A percentile compares a stretch with the other conserved stretches of the same genome.
These are phyloP conservation scores for Oryza nivara DNA, from an alignment of 176 grass and related monocot genomes.

Conservation along the genomic window DNA sequence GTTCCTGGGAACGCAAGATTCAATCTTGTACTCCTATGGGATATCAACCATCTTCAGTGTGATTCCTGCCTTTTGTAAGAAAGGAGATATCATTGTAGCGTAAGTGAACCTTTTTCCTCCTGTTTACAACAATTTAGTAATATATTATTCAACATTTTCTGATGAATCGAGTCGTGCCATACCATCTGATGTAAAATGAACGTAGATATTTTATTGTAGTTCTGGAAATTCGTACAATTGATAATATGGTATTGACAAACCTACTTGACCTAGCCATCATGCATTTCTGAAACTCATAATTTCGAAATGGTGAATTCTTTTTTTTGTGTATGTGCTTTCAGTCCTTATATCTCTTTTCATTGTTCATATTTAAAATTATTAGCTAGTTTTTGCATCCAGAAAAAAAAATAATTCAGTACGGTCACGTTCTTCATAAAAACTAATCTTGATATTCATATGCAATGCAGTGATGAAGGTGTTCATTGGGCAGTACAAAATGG, in stretches of 20 bases:
- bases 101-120: constrained; percentile 42
- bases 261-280: neutral
- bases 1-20: constrained; percentile 45
- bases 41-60: constrained; percentile 72
- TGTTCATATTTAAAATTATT: neutral
- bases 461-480: constrained; percentile 58
- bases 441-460: neutral
- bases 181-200: neutral
- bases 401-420: neutral
- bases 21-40: constrained; percentile 55
- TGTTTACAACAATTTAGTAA: neutral
- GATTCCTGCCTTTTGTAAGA: constrained; percentile 62
- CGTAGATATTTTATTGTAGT: neutral
- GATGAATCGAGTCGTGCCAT: neutral
- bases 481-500: constrained; percentile 70
- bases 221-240: neutral
- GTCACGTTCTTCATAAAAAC: neutral
- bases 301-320: neutral
- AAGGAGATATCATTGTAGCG: constrained; percentile 57
- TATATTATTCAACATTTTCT: neutral
- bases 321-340: neutral
- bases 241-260: neutral
- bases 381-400: neutral
- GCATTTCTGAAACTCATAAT: neutral
- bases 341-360: neutral